Percentiles rank a stretch among this genome's conserved stretches.
These are phyloP conservation scores for Agarophyton chilense DNA, from an alignment of 23 red algal species.

Conservation along the genomic window DNA sequence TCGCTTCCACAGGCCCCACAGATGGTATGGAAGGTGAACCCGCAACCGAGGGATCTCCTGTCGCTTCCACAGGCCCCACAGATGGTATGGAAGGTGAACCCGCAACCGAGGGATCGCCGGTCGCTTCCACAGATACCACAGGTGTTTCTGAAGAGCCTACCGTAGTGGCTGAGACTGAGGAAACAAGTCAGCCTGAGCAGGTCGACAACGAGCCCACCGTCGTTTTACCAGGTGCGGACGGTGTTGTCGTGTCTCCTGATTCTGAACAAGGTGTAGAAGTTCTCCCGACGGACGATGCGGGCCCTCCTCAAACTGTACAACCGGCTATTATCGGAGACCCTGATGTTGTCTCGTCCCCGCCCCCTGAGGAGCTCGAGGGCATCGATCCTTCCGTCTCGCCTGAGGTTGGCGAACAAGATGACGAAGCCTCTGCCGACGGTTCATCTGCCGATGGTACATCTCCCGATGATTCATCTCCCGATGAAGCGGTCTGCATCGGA, in stretches of 20 bases:
- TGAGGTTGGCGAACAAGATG: neutral
- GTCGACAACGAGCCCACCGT: neutral
- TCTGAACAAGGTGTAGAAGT: neutral
- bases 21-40: no score
- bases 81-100: no score
- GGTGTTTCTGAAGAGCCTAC: neutral
- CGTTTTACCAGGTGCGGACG: neutral
- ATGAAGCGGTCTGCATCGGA: slow-evolving; percentile 8
- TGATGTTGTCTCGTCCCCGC: neutral
- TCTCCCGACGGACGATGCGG: neutral
- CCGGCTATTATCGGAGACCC: no score
- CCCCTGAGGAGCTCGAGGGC: neutral
- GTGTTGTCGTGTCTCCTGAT: neutral
- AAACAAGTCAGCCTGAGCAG: neutral
- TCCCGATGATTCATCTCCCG: no score
- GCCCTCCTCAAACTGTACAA: no score
- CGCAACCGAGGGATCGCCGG: no score
- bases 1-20: no score
- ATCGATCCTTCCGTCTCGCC: neutral
- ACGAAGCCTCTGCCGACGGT: neutral
- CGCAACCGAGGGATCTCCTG: no score
- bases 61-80: no score
- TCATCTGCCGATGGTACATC: no score
- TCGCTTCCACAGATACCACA: no score
- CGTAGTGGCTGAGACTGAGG: neutral